phyloP scores from a whole-genome alignment of 1,284 basidiomycete genomes.

The Sphagnurus paluster region DNA sequence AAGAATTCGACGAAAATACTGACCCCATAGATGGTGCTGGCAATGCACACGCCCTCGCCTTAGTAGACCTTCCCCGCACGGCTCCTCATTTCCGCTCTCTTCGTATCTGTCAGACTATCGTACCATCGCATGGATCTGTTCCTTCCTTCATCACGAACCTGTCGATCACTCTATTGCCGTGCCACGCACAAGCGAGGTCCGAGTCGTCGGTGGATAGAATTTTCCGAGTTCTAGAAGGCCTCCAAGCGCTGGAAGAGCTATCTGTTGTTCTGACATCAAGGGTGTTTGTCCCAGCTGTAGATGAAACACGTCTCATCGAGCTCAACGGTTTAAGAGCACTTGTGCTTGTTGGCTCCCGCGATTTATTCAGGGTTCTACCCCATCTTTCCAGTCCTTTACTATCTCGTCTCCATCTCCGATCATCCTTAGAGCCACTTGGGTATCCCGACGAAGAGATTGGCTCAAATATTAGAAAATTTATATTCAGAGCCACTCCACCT shows the following conservation, averaged over 20 bases:
- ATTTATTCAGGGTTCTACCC: slow-evolving; percentile 43
- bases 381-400: slow-evolving; percentile 46
- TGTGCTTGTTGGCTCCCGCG: slow-evolving; percentile 40
- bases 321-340: slow-evolving; percentile 42
- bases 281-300: slow-evolving; percentile 32
- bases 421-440: slow-evolving; percentile 38
- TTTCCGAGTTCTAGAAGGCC: slow-evolving; percentile 28
- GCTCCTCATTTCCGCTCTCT: slow-evolving; percentile 37
- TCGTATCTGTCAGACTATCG: slow-evolving; percentile 34
- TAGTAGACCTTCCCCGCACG: slow-evolving; percentile 29
- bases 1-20: slow-evolving; percentile 27
- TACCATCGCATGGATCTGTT: slow-evolving; percentile 33
- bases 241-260: slow-evolving; percentile 38
- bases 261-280: slow-evolving; percentile 40
- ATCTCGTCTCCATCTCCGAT: slow-evolving; percentile 45
- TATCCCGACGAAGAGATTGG: slow-evolving; percentile 41
- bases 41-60: slow-evolving; percentile 27
- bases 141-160: slow-evolving; percentile 42
- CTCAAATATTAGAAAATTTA: slow-evolving; percentile 38
- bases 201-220: slow-evolving; percentile 28
- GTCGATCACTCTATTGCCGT: slow-evolving; percentile 29
- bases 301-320: slow-evolving; percentile 27
- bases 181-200: slow-evolving; percentile 30
- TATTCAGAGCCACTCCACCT: slow-evolving; percentile 40
- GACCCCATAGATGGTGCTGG: slow-evolving; percentile 19